Evolutionary conservation across 2,329 filamentous ascomycete species (phyloP), one percentile per base, ranked within the genome.

Genomic region (Alternaria conjuncta): DNA sequence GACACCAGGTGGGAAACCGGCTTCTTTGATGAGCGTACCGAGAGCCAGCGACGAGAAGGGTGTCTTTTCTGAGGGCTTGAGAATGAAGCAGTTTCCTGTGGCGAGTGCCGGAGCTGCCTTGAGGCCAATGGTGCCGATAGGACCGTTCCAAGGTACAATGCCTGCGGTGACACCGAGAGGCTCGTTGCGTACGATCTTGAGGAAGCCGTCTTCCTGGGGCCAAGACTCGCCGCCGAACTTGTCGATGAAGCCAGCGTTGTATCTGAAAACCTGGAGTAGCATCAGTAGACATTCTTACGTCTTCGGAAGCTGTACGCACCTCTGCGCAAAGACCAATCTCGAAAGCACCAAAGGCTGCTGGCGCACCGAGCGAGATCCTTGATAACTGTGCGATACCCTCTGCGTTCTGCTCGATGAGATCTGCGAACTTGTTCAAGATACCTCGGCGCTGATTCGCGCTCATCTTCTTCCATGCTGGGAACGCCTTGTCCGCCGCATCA

Each of bases 401-500:
- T 11, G 62, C 60, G 41, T 78, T 62, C 49, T 71, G 57, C 50
- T 78, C 73, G 5, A 79, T 60, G 46, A 78, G 57, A 18, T 78
- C 73, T 3, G 76, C 77, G 56, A 78, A 78, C 61, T 75, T 78
- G 57, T 65, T 58, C 67, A 79, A 62, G 41, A 78, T 78, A 25
- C 69, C 71, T 53, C 75, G 64, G 12, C 77, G 66, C 45, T 76
- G 66, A 6, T 55, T 69, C 25, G 74, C 64, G 20, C 67, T 54
- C 36, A 72, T 63, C 61, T 72, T 75, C 62, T 70, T 76, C 83
- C 84, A 84, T 20, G 67, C 75, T 10, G 80, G 80, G 62, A 85
- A 85, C 0, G 85, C 85, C 5, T 80, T 80, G 50, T 85, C 80
- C 1, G 85, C 85, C 5, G 83, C 82, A 10, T 78, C 80, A 5